Evolutionary conservation across 2,329 filamentous ascomycete species (phyloP).

Genomic region (Coniochaeta sp.): DNA sequence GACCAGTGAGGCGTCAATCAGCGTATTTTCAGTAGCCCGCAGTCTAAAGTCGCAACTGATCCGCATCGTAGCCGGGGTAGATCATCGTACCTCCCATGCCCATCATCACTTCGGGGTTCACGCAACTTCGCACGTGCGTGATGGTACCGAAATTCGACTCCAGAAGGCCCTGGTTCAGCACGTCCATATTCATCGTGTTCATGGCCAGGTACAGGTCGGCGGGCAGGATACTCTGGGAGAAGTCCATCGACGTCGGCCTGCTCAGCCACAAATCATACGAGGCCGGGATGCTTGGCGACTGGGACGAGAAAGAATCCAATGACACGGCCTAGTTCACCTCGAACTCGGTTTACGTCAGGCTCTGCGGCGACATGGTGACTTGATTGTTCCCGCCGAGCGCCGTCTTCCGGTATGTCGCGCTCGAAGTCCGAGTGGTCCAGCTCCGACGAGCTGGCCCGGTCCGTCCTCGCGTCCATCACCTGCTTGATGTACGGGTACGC

Average conservation of each 20-base stretch:
- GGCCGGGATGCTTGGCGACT: conserved; percentile 22
- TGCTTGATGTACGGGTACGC: conserved; percentile 19
- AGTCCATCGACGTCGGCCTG: conserved; percentile 25
- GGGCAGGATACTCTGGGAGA: conserved; percentile 33
- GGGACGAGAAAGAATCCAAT: conserved; percentile 18
- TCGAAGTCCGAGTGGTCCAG: conserved; percentile 50
- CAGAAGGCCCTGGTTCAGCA: conserved; percentile 42
- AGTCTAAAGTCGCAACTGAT: conserved; percentile 34
- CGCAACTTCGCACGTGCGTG: conserved; percentile 45
- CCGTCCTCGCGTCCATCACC: conserved; percentile 21
- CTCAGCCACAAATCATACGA: conserved; percentile 27
- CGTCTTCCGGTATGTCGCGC: conserved; percentile 43
- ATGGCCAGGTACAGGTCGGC: conserved; percentile 33
- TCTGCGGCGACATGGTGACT: conserved; percentile 47
- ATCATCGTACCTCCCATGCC: conserved; percentile 54
- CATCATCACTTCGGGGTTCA: conserved; percentile 49
- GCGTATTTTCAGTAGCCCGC: too few species aligned
- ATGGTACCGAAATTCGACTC: conserved; percentile 47
- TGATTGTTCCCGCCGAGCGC: conserved; percentile 29
- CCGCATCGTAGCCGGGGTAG: conserved; percentile 43
- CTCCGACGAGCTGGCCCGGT: conserved; percentile 48
- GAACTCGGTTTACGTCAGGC: conserved; percentile 39
- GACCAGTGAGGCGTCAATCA: too few species aligned
- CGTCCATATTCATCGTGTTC: conserved; percentile 31
- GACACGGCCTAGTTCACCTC: conserved; percentile 22